A percentile compares a stretch with the other conserved stretches of the same genome.
These are phyloP conservation scores for Paspalum notatum DNA, from an alignment of 176 grass and related monocot species.

Conservation along the genomic window DNA sequence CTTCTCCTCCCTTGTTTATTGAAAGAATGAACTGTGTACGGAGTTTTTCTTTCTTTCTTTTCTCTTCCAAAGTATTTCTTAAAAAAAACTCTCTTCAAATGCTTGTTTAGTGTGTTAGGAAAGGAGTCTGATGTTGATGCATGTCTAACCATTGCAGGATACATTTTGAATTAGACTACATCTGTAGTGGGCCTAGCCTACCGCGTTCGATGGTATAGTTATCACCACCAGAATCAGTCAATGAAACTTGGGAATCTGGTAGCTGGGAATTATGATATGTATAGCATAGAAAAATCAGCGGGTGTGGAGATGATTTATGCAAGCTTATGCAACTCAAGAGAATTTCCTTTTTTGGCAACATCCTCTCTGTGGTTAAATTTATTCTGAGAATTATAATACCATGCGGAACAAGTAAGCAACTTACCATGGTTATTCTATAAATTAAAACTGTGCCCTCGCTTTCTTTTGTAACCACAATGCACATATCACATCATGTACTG, in stretches of 20 bases:
- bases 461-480: not conserved
- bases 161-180: slow-evolving; percentile 2
- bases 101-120: not conserved
- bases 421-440: not conserved
- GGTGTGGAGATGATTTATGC: not conserved
- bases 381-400: not conserved
- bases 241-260: not conserved
- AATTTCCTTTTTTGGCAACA: not conserved
- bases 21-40: not conserved
- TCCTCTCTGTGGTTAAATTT: not conserved
- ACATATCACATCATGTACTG: not conserved
- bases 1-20: slow-evolving; percentile 12
- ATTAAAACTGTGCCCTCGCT: not conserved
- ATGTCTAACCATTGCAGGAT: not conserved
- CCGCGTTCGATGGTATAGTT: not conserved
- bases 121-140: slow-evolving; percentile 11
- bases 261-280: not conserved
- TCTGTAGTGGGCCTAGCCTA: not conserved
- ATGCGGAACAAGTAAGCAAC: not conserved
- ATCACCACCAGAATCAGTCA: not conserved
- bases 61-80: too few relatives aligned
- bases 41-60: not conserved
- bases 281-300: not conserved
- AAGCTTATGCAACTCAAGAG: slow-evolving; percentile 2
- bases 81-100: too few relatives aligned